A percentile compares a stretch with the other conserved stretches of the same genome.
phyloP scores from a whole-genome alignment of 768 basidiomycete species.

The Myochromella boudieri region DNA sequence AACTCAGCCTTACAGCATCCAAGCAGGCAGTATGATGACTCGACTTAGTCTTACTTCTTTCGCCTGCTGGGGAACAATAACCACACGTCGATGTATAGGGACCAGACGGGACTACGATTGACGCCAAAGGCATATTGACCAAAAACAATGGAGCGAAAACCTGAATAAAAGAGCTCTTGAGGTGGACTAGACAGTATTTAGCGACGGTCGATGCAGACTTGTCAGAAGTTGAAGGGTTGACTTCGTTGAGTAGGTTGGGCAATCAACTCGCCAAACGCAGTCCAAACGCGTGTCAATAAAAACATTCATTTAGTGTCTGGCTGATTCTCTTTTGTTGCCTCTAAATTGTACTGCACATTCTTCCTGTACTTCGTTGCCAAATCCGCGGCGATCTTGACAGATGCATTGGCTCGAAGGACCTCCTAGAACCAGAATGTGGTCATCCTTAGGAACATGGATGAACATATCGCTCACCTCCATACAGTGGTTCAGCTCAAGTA shows the following conservation, averaged over 20 bases:
- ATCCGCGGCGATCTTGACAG: constrained; percentile 79
- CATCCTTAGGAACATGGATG: neutral
- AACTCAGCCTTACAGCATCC: constrained; percentile 50
- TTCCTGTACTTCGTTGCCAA: constrained; percentile 85
- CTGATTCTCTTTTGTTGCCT: constrained; percentile 56
- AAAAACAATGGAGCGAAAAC: too few relatives aligned
- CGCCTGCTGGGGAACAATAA: constrained; percentile 62
- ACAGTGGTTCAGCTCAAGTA: constrained; percentile 86
- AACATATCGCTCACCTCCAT: constrained; percentile 54
- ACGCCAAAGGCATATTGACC: constrained; percentile 19
- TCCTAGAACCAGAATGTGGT: constrained; percentile 46
- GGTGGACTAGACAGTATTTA: too few relatives aligned
- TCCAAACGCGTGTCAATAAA: too few relatives aligned
- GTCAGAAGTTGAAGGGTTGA: too few relatives aligned
- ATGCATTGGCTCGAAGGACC: constrained; percentile 74
- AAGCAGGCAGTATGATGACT: constrained; percentile 50
- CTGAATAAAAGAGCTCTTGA: too few relatives aligned
- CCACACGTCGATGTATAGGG: constrained; percentile 52
- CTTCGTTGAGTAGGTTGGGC: too few relatives aligned
- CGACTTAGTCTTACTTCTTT: constrained; percentile 39
- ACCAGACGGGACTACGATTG: constrained; percentile 37
- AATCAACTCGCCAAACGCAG: too few relatives aligned
- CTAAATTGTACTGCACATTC: constrained; percentile 91
- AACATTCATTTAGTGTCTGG: constrained; percentile 14
- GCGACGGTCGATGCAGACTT: too few relatives aligned